Base-by-base conservation (phyloP, 108 stramenopile species). In the Conticribra guillardii region DNA sequence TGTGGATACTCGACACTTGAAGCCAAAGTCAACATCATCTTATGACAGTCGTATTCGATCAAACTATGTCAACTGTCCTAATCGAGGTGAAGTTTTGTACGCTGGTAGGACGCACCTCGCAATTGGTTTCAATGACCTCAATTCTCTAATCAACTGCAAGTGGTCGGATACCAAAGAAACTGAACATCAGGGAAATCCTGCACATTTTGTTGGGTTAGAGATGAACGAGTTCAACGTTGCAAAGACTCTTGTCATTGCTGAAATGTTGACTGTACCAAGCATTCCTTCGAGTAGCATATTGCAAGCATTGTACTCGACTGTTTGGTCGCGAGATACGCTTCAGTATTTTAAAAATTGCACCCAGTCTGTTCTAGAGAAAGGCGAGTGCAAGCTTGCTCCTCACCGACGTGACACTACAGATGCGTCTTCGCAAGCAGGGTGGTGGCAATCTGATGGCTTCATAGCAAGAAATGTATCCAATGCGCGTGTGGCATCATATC, bases 141-240 rank as follows among this genome's bases (percentile, higher is more conserved):
- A 26, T 21, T 53, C 24, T 21, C 23, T 53, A 11, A 41, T 41
- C 22, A 53, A 53, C 52, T 24, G 19, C 22, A 53, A 24, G 14
- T 53, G 52, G 52, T 21, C 19, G 24, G 23, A 53, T 24, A 21
- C 52, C 22, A 21, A 53, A 26, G 15, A 53, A 53, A 26, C 21
- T 21, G 2, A 53, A 26, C 21, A n/a, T n/a, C n/a, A 26, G 22
- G 23, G 52, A 14, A 53, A 24, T 21, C 52, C 52, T 53, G 19
- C 52, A 24, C 52, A 21, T 53, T 21, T 53, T 53, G 52, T 53
- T 24, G 52, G 52, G 24, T 14, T 53, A 14, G 52, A 53, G 22
- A 53, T 53, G 52, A 53, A 53, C 22, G 52, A 53, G 52, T 53
- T 53, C 52, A 24, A 21, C 22, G 23, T 53, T 53, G 52, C 52